A percentile compares a stretch with the other conserved stretches of the same genome.
Evolutionary conservation across 768 basidiomycete genomes (phyloP).

Genomic region (Plicaturopsis crispa): DNA sequence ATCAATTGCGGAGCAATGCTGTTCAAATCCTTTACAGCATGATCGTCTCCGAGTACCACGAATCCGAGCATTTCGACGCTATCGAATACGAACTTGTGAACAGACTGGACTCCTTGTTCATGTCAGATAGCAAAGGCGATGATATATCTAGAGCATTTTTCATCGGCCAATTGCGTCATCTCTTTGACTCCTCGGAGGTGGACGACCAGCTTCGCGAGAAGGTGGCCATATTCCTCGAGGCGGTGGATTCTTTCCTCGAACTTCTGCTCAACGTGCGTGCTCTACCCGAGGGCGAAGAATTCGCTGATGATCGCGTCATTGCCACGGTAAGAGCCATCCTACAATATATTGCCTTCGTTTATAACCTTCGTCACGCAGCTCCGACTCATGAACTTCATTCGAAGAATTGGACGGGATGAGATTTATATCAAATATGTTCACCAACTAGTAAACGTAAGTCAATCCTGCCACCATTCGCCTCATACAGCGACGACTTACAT

Average conservation of each 20-base stretch:
- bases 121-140: constrained; percentile 87
- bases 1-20: constrained; percentile 82
- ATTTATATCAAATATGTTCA: constrained; percentile 97
- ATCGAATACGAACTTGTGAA: constrained; percentile 93
- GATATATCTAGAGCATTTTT: constrained; percentile 92
- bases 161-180: constrained; percentile 77
- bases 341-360: not conserved
- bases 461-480: constrained; percentile 1
- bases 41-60: constrained; percentile 89
- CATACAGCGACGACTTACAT: constrained; percentile 1
- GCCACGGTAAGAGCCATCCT: constrained; percentile 62
- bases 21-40: constrained; percentile 92
- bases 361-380: constrained; percentile 37
- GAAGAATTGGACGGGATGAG: constrained; percentile 84
- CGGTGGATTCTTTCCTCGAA: constrained; percentile 89
- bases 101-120: constrained; percentile 85
- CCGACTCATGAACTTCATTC: constrained; percentile 89
- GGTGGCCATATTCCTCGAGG: constrained; percentile 77
- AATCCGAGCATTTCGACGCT: constrained; percentile 74
- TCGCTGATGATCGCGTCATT: constrained; percentile 89
- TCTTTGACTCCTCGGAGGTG: constrained; percentile 82
- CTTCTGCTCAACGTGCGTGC: constrained; percentile 81
- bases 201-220: constrained; percentile 73
- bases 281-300: constrained; percentile 89
- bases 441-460: constrained; percentile 79